Base-by-base conservation (phyloP, 768 basidiomycete genomes). In the Collybia mongolica region DNA sequence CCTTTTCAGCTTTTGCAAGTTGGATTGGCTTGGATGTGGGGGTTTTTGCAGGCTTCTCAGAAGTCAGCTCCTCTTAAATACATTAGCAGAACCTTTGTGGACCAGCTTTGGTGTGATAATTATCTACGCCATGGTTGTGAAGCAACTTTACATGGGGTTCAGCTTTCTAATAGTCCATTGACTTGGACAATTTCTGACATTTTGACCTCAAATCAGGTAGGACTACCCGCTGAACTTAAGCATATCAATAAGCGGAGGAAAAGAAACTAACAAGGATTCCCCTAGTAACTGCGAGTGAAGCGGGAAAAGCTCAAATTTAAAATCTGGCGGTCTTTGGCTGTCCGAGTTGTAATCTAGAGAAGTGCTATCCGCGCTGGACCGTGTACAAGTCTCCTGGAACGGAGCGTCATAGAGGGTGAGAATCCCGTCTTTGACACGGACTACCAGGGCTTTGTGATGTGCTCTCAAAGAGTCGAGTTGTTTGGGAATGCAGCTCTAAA, bases 221-320 rank as follows among this genome's bases (percentile, higher is more conserved):
- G 84, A 83, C 75, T 85, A 86, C 85, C 84, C 81, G 78, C 84
- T 84, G 82, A 85, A 86, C 82, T 86, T 86, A 85, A 86, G 85
- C 84, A 86, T 85, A 86, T 86, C 82, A 87, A 84, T 86, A 85
- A 88, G 85, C 80, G 80, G 84, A 86, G 85, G 85, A 86, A 86
- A 88, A 88, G 86, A 86, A 88, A 88, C 83, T 84, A 87, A 86
- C 84, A 80, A 84, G 84, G 85, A 86, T 86, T 87, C 82, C 85
- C 83, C 77, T 83, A 86, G 85, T 86, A 86, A 83, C 85, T 82
- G 84, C 83, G 81, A 86, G 85, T 84, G 85, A 86, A 87, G 80
- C 71, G 81, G 84, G 83, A 87, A 80, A 72, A 84, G 83, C 84
- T 85, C 84, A 85, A 86, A 83, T 84, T 85, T 84, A 73, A 76